Conservation (phyloP, 2,329 filamentous ascomycete species). For the Rhynchosporium agropyri region DNA sequence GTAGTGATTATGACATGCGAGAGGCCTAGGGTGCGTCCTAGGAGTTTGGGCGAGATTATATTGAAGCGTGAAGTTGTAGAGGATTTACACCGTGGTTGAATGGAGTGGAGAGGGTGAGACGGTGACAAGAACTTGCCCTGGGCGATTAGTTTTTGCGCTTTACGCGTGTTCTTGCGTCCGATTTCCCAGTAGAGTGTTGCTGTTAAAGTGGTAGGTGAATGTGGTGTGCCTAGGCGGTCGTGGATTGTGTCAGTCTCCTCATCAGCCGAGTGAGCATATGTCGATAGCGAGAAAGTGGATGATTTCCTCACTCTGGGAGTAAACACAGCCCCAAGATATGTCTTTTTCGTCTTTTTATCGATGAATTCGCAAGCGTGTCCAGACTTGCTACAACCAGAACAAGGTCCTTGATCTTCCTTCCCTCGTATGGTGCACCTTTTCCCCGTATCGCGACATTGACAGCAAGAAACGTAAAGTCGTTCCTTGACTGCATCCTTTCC, state of each 20-base stretch:
- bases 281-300: not conserved
- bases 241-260: too few relatives aligned
- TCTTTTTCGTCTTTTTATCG: not conserved
- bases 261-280: too few relatives aligned
- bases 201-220: slow-evolving; percentile 7
- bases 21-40: slow-evolving; percentile 14
- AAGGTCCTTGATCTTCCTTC: slow-evolving; percentile 31
- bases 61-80: too few relatives aligned
- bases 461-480: slow-evolving; percentile 28
- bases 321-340: not conserved
- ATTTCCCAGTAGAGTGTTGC: slow-evolving; percentile 14
- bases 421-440: slow-evolving; percentile 27
- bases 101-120: slow-evolving; percentile 5
- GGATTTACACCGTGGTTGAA: too few relatives aligned
- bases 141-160: not conserved
- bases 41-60: slow-evolving; percentile 16
- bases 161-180: not conserved
- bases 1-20: slow-evolving; percentile 33
- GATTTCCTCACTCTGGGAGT: not conserved
- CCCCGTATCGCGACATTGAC: slow-evolving; percentile 28
- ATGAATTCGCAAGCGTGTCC: slow-evolving; percentile 30
- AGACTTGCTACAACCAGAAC: slow-evolving; percentile 25
- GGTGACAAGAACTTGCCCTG: slow-evolving; percentile 13
- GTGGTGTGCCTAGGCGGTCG: not conserved
- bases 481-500: not conserved